Evolutionary conservation across 192 early-diverging fungal genomes (phyloP).

Genomic region (Coemansia sp.): DNA sequence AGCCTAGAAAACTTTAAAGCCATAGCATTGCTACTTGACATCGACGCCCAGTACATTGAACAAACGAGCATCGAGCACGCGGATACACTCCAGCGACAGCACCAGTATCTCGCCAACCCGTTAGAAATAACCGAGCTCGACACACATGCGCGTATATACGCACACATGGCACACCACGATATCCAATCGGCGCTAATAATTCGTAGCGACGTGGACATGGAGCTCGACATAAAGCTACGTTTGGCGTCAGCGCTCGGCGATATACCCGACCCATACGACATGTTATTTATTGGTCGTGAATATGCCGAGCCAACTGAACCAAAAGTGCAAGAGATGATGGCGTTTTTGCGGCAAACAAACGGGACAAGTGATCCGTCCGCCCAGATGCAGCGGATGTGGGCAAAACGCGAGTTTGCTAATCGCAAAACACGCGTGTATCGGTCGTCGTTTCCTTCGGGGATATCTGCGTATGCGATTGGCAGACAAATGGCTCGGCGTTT

Average conservation of each 20-base stretch:
- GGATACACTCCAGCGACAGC: not conserved
- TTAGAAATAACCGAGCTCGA: slow-evolving; percentile 15
- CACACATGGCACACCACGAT: slow-evolving; percentile 14
- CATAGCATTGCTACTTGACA: slow-evolving; percentile 19
- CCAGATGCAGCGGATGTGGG: slow-evolving; percentile 16
- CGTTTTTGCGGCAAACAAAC: slow-evolving; percentile 6
- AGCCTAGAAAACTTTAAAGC: slow-evolving; percentile 15
- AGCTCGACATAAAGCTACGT: slow-evolving; percentile 24
- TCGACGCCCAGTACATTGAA: slow-evolving; percentile 15
- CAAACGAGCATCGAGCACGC: not conserved
- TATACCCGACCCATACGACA: slow-evolving; percentile 7
- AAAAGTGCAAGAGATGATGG: not conserved
- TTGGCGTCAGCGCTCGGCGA: slow-evolving; percentile 16
- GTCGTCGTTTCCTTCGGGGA: slow-evolving; percentile 18
- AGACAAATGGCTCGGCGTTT: slow-evolving; percentile 17
- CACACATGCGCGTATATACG: slow-evolving; percentile 27
- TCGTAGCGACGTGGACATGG: slow-evolving; percentile 17
- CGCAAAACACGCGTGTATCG: slow-evolving; percentile 11
- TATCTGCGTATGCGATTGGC: slow-evolving; percentile 27
- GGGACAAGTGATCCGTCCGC: not conserved
- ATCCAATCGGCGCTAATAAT: slow-evolving; percentile 31
- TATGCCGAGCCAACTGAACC: slow-evolving; percentile 22
- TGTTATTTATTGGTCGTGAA: slow-evolving; percentile 24
- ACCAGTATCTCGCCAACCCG: slow-evolving; percentile 3
- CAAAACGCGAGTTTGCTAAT: slow-evolving; percentile 9